Base-by-base conservation (phyloP, 176 grass and related monocot species). In the Phragmites australis region DNA sequence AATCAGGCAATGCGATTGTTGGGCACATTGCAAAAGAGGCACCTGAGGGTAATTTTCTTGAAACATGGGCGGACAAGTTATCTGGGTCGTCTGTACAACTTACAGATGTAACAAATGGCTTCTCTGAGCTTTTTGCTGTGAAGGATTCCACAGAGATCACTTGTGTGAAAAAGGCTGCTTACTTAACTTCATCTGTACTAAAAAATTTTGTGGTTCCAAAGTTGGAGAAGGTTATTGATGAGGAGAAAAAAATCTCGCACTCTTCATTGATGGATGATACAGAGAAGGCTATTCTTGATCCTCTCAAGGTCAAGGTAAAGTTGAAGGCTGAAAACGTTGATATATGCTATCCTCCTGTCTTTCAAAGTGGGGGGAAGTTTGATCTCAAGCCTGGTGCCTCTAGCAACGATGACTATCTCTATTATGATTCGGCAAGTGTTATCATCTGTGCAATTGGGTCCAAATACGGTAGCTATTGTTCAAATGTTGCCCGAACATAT, bases 161-260 rank as follows among this genome's bases (percentile, higher is more conserved):
- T 1, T 89, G 83, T 81, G 88, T 89, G 45, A 97, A 87, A 53
- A 92, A 97, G 81, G 92, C 92, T 65, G 88, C 92, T 51, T 94
- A 94, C 78, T 71, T 97, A 59, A 92, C 89, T 72, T 92, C 88
- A 41, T 90, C 88, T 45, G 90, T 92, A 19, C 88, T 98, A 84
- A 94, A 85, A 85, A 87, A 84, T 81, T 98, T 93, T 92, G 92
- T 98, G 74, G 95, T 98, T 41, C 95, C 95, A 25, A 98, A 90
- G 25, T 19, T 94, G 78, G 92, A 98, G 83, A 92, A 89, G 59
- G 80, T 91, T 68, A 94, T 98, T 11, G 96, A 94, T 17, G 92
- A 89, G 79, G 92, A 97, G 80, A 97, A 86, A 76, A 94, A 91
- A 80, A 78, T 94, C 49, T 86, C 90, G 56, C 95, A 98, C 74